Evolutionary conservation across 1,139 yeast genomes (phyloP).

Genomic region (Geotrichum candidum): DNA sequence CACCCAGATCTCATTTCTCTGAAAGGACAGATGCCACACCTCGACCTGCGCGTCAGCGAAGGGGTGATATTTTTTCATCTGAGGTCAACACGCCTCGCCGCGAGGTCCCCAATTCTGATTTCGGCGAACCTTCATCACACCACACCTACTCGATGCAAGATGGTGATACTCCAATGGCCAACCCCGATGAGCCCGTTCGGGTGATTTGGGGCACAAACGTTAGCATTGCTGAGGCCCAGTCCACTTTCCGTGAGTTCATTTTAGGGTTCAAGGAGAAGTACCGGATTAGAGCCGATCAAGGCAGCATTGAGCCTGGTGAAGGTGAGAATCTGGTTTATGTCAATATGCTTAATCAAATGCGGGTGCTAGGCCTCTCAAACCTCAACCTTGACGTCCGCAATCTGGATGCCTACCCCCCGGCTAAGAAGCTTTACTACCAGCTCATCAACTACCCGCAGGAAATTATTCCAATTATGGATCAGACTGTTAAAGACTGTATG

Average conservation of each 20-base stretch:
- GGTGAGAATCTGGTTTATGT: conserved; percentile 75
- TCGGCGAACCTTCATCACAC: not conserved
- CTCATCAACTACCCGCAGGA: conserved; percentile 92
- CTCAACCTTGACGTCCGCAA: conserved; percentile 80
- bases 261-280: conserved; percentile 77
- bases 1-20: not conserved
- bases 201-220: conserved; percentile 99
- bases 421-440: conserved; percentile 77
- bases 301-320: conserved; percentile 43
- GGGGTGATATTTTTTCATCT: conserved; percentile 13
- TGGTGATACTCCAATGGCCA: conserved; percentile 12
- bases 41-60: conserved; percentile 5
- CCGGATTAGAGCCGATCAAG: conserved; percentile 56
- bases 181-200: conserved; percentile 61
- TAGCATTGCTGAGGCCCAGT: conserved; percentile 79
- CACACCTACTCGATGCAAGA: conserved; percentile 11
- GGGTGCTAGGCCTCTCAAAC: conserved; percentile 71
- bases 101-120: conserved; percentile 3
- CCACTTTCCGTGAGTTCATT: conserved; percentile 72
- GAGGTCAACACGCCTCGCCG: conserved; percentile 10
- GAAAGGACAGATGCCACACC: conserved; percentile 1
- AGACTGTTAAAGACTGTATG: conserved; percentile 85
- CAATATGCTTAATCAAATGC: conserved; percentile 65
- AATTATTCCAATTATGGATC: conserved; percentile 96
- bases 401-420: conserved; percentile 65